Base-by-base conservation (phyloP, 2,329 filamentous ascomycete genomes). In the Aspergillus melleus region DNA sequence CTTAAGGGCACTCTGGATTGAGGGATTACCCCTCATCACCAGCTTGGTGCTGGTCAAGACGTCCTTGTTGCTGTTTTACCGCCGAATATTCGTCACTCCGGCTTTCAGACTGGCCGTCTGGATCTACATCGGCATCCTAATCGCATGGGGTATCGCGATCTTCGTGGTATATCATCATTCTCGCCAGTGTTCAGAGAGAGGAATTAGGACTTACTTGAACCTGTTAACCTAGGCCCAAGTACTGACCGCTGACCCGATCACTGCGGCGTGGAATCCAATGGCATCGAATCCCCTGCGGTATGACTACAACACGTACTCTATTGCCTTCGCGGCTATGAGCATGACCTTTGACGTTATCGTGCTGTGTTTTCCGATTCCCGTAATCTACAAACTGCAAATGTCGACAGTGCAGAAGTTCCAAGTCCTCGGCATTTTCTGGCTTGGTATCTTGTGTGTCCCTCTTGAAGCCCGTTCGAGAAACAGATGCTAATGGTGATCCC, bases 341-440 rank as follows among this genome's bases (percentile, higher is more conserved):
- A 55, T 55, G 54, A n/a, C 12, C 10, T 55, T 55, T 20, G 54
- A 55, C 9, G 9, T 55, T 16, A 39, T 55, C 30, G 54, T 55
- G 20, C 46, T 55, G 16, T 55, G 54, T 44, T 55, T 55, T 36
- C 54, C 54, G 9, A 55, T 55, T 22, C 44, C 54, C 6, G 44
- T 26, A 12, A 39, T 55, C 54, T 39, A 55, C 24, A n/a, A 36
- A 20, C 46, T 55, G 19, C 24, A 36, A 26, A 55, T 55, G 36
- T 55, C 46, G 5, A 39, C 24, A 3, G 42, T 44, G 24, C 54
- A 55, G 32, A 55, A 50, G 26, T 10, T 55, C 11, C 54, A 55
- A 50, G 26, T 55, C 24, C 14, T 39, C 14, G 54, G 44, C 44
- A 55, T 55, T 10, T 55, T 55, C 29, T 55, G 54, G 54, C 54